Evolutionary conservation across 2,329 filamentous ascomycete genomes (phyloP), one percentile per base, ranked within the genome.

Genomic region (Apiospora aurea): DNA sequence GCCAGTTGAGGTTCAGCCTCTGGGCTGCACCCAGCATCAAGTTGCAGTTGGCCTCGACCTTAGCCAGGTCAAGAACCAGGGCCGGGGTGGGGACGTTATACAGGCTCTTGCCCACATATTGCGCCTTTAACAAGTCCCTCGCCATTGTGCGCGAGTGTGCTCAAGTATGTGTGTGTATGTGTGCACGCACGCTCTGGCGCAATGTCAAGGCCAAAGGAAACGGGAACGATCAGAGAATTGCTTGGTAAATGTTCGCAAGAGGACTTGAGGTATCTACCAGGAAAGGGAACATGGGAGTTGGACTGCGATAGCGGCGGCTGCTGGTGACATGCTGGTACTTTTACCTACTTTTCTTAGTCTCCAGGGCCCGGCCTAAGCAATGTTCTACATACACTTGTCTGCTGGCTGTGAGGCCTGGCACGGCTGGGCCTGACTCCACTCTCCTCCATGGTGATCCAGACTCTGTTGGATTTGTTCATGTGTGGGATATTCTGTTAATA

Each of bases 11-110:
- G 0, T 86, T 84, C 18, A 95, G 82, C 69, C 83, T 82, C 53
- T 86, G 80, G 18, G 88, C 87, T 0, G 92, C 88, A 16, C 90
- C 84, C 8, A 94, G 87, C 92, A 96, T 95, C 47, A 89, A 85
- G 73, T 85, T 81, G 81, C 93, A 96, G 78, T 96, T 94, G 68
- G 86, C 83, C 71, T 88, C 84, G 34, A 94, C 83, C 57, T 92
- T 90, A 4, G 90, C 89, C 14, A 90, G 80, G 79, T 96, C 93
- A 18, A 96, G 82, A 53, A 96, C 85, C 3, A 88, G 89, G 1
- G 92, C 88, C 0, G 94, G 94, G 0, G 90, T 90, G 21, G 88
- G 87, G 0, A 94, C 83, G 67, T 91, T 85, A 69, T 83, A 78
- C 24, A 95, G 83, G 2, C 83, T 85, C 76, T 90, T 88, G 72